Base-by-base conservation (phyloP, 2,329 filamentous ascomycete species). In the Calonectria montana region DNA sequence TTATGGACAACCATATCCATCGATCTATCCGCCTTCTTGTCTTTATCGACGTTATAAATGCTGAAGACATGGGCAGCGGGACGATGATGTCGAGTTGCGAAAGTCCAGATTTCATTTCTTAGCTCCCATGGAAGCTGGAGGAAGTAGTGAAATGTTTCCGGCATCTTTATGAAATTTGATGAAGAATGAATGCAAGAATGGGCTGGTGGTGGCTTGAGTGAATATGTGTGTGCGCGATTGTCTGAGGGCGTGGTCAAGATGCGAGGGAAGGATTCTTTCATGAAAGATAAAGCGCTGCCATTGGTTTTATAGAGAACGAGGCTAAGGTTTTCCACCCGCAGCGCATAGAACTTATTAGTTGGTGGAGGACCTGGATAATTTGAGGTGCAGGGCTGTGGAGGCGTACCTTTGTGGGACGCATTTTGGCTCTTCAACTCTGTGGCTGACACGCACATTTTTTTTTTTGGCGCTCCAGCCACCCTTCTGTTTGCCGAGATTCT, bases 11-110 rank as follows among this genome's bases (percentile, higher is more conserved):
- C 10, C 2, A 8, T 23, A 18, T 65, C 63, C 0, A 68, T 16
- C 3, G 13, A 2, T 48, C 27, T 48, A 0, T 35, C 57, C 3
- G 35, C 7, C 3, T 41, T 21, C 7, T 2, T 1, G n/a, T 55
- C 12, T n/a, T 53, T 18, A 1, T 29, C 0, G 4, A 16, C 18
- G 4, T 47, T 10, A 1, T 48, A 25, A 10, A 74, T 12, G 15
- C 25, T 1, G 31, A 72, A 68, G 4, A 74, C 50, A 3, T 75
- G 66, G 15, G 63, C 69, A 6, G 72, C 73, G 1, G 63, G 45
- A 21, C 29, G 39, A 21, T 55, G 0, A 31, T 47, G 31, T 0
- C 66, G 59, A 1, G 69, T 31, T 15, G 29, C 73, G 4, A 66
- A 21, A 61, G 16, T 35, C 72, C 57, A 75, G 2, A 74, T 66